Conservation (phyloP, 805 yeast species). For the Torulaspora microellipsoides region DNA sequence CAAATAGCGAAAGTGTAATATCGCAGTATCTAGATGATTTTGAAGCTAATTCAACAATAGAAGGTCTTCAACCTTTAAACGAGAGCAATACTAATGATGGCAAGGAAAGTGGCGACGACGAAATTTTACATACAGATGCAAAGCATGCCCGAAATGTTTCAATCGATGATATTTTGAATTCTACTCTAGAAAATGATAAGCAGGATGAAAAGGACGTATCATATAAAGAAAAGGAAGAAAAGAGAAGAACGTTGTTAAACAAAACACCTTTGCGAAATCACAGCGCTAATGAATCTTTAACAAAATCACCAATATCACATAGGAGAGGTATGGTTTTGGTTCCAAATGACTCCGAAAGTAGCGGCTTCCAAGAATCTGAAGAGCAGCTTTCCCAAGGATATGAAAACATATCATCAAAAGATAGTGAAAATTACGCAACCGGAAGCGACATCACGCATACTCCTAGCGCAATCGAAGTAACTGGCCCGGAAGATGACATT, state of each 20-base stretch:
- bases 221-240: not conserved
- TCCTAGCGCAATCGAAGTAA: constrained; percentile 1
- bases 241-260: constrained; percentile 10
- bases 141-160: constrained; percentile 17
- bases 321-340: constrained; percentile 18
- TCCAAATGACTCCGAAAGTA: constrained; percentile 3
- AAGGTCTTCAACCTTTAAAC: not conserved
- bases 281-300: constrained; percentile 8
- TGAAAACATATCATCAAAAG: not conserved
- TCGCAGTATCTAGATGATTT: constrained; percentile 23
- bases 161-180: constrained; percentile 24
- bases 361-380: not conserved
- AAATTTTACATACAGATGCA: not conserved
- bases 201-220: not conserved
- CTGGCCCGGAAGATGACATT: not conserved
- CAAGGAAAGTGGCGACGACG: no score
- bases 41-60: constrained; percentile 9
- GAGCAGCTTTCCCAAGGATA: not conserved
- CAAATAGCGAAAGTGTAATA: constrained; percentile 23
- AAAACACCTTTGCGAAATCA: constrained; percentile 26
- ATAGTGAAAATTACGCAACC: not conserved
- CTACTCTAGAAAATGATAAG: constrained; percentile 16
- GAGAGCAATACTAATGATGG: not conserved
- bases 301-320: constrained; percentile 19
- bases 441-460: not conserved